Base-by-base conservation (phyloP, 2,329 filamentous ascomycete genomes). In the Lojkania enalia region DNA sequence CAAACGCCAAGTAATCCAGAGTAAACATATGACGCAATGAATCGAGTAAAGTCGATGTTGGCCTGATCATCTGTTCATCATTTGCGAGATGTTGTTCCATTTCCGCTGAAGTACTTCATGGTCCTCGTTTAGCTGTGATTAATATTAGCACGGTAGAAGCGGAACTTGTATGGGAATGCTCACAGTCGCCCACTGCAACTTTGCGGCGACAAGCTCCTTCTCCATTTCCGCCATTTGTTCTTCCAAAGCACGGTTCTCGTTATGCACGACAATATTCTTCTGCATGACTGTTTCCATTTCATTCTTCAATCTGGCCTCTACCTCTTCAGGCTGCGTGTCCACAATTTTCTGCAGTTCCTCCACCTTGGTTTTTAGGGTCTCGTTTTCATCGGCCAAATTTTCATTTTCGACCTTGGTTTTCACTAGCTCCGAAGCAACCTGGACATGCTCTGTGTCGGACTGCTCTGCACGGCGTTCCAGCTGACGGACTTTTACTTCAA, bases 131-230 rank as follows among this genome's bases (percentile, higher is more conserved):
- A 74, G 70, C 75, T 77, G 53, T 20, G 27, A 15, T 1, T 30
- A 6, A 27, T 19, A 44, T 66, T 54, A 67, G 58, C 32, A 6
- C 13, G 14, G 33, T 19, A 31, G 5, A 23, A 29, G 11, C 11
- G 11, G 3, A 13, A 14, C 20, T 16, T 14, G 23, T 18, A 14
- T 20, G 20, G 6, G 20, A 27, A 30, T 25, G 76, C 85, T 77
- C 79, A 96, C 92, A 85, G 96, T 90, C 42, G 94, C 94, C 75
- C 91, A 90, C 63, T 84, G 83, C 88, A 99, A 87, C 80, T 99
- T 99, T 1, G 90, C 94, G 66, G 86, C 83, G 52, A 99, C 92
- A 55, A 99, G 76, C 68, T 90, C 85, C 71, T 91, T 88, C 76
- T 97, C 94, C 76, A 97, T 88, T 58, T 96, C 90, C 4, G 83